Conservation (phyloP, 768 basidiomycete genomes). For the Boletus reticulatus region DNA sequence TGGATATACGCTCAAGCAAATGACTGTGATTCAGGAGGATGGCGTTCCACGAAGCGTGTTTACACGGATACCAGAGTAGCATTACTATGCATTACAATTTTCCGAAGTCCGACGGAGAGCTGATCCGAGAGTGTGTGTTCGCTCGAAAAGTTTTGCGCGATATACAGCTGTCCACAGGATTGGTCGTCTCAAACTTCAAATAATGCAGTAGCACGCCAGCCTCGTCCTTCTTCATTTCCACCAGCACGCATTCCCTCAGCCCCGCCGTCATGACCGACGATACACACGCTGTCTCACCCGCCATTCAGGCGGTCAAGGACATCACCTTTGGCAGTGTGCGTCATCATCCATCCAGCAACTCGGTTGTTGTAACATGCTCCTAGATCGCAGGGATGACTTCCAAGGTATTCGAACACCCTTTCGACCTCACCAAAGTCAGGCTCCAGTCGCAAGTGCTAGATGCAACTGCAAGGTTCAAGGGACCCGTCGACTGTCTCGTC, state of each 20-base stretch:
- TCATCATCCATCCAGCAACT: constrained; percentile 3
- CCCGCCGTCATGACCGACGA: constrained; percentile 22
- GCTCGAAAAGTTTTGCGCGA: constrained; percentile 13
- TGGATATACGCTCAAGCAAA: constrained; percentile 50
- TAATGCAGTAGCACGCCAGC: constrained; percentile 25
- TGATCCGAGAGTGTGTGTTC: constrained; percentile 6
- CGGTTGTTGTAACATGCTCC: not conserved
- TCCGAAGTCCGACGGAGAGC: constrained; percentile 11
- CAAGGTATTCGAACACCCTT: constrained; percentile 89
- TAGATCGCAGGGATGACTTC: constrained; percentile 86
- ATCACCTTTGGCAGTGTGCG: constrained; percentile 58
- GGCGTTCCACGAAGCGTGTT: constrained; percentile 56
- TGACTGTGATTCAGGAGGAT: constrained; percentile 51
- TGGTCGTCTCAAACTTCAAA: constrained; percentile 16
- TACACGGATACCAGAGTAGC: constrained; percentile 28
- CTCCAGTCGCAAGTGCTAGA: constrained; percentile 89
- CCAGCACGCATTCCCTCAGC: not conserved
- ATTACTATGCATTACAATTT: not conserved
- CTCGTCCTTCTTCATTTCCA: not conserved
- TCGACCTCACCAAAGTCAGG: constrained; percentile 93
- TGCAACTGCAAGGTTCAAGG: constrained; percentile 65
- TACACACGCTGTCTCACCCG: constrained; percentile 13
- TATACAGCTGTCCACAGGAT: constrained; percentile 23
- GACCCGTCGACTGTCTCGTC: constrained; percentile 83
- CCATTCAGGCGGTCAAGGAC: constrained; percentile 39